A percentile compares a stretch with the other conserved stretches of the same genome.
These are phyloP conservation scores for Penicillium nordicum DNA, from an alignment of 2,329 filamentous ascomycete genomes.

Conservation along the genomic window DNA sequence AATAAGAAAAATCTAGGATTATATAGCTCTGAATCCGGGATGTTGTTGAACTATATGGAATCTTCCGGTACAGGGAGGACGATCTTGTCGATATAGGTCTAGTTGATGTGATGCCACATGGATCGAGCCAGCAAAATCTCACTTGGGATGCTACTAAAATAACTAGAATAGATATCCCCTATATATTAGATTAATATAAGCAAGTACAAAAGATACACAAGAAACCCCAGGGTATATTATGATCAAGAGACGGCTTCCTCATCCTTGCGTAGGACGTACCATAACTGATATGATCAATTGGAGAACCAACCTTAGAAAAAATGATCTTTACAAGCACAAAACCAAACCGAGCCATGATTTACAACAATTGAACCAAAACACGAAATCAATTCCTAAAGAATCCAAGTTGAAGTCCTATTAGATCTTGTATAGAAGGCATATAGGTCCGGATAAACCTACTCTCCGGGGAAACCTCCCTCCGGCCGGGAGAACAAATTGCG, in stretches of 20 bases:
- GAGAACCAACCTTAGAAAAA: neutral
- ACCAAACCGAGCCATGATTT: neutral
- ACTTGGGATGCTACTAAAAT: neutral
- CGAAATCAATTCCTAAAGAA: neutral
- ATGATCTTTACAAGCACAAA: too few relatives aligned
- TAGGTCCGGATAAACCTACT: slow-evolving; percentile 15
- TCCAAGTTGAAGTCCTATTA: neutral
- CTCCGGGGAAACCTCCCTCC: slow-evolving; percentile 21
- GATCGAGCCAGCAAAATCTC: neutral
- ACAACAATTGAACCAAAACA: neutral
- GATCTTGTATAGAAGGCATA: neutral
- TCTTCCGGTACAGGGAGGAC: too few relatives aligned
- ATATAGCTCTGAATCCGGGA: neutral
- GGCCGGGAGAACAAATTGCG: slow-evolving; percentile 23
- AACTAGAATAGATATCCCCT: neutral
- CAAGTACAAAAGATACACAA: neutral
- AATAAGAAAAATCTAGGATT: neutral
- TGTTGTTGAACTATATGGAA: neutral
- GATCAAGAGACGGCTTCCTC: neutral
- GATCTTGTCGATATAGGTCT: too few relatives aligned
- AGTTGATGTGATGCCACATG: too few relatives aligned
- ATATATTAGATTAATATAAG: neutral
- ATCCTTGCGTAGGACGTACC: neutral
- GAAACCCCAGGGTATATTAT: neutral
- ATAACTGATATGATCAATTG: neutral